phyloP scores from a whole-genome alignment of 2,329 filamentous ascomycete genomes.

The Ophiostoma angusticollis region DNA sequence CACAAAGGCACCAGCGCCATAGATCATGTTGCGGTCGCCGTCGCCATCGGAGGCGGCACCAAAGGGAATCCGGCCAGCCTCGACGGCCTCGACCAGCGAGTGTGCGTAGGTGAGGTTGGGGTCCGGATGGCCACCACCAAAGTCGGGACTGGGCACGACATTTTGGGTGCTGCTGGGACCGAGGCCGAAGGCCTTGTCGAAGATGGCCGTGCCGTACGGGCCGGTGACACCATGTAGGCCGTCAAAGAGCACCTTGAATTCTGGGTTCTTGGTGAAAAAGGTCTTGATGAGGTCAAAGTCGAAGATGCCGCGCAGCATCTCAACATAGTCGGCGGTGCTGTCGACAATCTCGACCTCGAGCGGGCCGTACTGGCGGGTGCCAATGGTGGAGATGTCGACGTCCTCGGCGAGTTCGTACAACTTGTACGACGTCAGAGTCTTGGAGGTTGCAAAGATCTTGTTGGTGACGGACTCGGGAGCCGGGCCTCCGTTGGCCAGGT shows the following conservation, averaged over 20 bases:
- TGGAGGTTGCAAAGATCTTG: slow-evolving; percentile 91
- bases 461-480: slow-evolving; percentile 94
- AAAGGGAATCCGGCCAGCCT: slow-evolving; percentile 85
- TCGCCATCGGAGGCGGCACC: slow-evolving; percentile 94
- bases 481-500: slow-evolving; percentile 88
- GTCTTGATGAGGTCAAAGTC: slow-evolving; percentile 92
- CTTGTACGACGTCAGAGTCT: slow-evolving; percentile 84
- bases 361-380: slow-evolving; percentile 68
- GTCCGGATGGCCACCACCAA: slow-evolving; percentile 93
- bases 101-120: slow-evolving; percentile 96
- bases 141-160: slow-evolving; percentile 84
- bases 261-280: slow-evolving; percentile 73
- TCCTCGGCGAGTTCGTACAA: slow-evolving; percentile 67
- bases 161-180: slow-evolving; percentile 65
- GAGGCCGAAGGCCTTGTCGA: slow-evolving; percentile 83
- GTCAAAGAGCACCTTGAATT: slow-evolving; percentile 97
- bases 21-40: slow-evolving; percentile 99
- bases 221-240: slow-evolving; percentile 90
- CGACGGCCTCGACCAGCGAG: slow-evolving; percentile 84
- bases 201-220: slow-evolving; percentile 88
- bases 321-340: slow-evolving; percentile 80
- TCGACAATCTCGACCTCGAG: slow-evolving; percentile 94
- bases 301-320: slow-evolving; percentile 97
- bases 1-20: slow-evolving; percentile 90
- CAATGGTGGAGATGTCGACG: slow-evolving; percentile 71